Base-by-base conservation (phyloP, 192 early-diverging fungal species). In the Umbelopsis ramanniana region DNA sequence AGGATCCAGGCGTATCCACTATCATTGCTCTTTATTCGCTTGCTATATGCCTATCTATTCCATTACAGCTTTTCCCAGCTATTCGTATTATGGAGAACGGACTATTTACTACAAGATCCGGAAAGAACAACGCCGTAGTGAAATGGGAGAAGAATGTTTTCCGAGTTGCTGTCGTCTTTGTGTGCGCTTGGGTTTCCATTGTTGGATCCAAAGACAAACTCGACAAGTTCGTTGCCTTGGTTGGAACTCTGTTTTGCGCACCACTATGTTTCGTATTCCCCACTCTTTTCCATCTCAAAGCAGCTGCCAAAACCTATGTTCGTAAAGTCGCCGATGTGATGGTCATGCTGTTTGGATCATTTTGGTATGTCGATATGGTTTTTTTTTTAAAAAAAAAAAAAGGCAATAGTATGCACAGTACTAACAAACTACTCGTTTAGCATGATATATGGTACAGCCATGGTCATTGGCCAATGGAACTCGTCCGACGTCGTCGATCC, bases 121-220 rank as follows among this genome's bases (percentile, higher is more conserved):
- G 90, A 26, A 91, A 90, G 60, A 80, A 78, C 33, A 83, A 82
- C 26, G 70, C 72, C 1, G 23, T 79, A 17, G 84, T 92, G 53
- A 94, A 94, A 77, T 92, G 90, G 90, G 85, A 86, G 67, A 94
- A 94, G 83, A 94, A 94, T 70, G 74, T 79, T 19, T 82, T 88
- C 66, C 80, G 92, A 0, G 82, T 84, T 19, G 60, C 80, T 9
- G 75, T 92, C 66, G 86, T 91, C n/a, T 78, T 78, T 19, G 17
- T 81, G 23, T 85, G 91, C 48, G 91, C 85, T 17, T 52, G 79
- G 24, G 75, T 91, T 17, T 88, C 89, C 0, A 89, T 89, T 79
- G 72, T 79, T 14, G 89, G 90, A 10, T 80, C 83, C 7, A 81
- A 84, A 29, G 80, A 86, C 71, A 83, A 87, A 37, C 76, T 94